Evolutionary conservation across 1,284 basidiomycete species (phyloP), one percentile per base, ranked within the genome.

Genomic region (Vanrija sp.): DNA sequence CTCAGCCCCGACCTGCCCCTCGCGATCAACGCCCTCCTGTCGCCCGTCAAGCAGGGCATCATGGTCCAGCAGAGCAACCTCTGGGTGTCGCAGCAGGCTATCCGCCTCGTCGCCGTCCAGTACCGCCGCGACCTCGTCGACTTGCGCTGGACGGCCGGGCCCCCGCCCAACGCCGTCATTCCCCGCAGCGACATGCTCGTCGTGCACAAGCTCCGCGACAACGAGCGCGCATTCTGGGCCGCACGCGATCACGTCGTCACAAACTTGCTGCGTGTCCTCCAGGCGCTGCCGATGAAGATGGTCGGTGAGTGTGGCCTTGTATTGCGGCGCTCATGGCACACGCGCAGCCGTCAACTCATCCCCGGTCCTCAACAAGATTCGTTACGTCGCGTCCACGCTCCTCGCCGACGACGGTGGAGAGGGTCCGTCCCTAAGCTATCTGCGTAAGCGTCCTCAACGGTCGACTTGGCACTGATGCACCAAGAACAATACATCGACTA

Each of bases 311-410:
- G 23, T 1, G 7, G 6, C 3, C 5, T 3, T 2, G 15, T 3
- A 7, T 3, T 38, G 46, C 25, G n/a, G 29, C 48, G 5, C 34
- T 14, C 2, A 12, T 34, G 34, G 7, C 28, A 28, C 28, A 10
- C 34, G 3, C 21, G 21, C 47, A 69, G 70, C 90, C 8, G 90
- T 89, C 46, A 92, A 91, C 69, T 88, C 88, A 12, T 85, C 87
- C 4, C 63, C 74, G 0, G 61, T 76, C 1, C 87, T 91, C n/a
- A 86, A 88, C 71, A 91, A 91, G 80, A 88, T 91, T 57, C 85
- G 89, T 51, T 91, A 90, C 70, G 88, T 91, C 21, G 89, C 90
- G 15, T 91, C 88, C 21, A 90, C 88, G 3, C 78, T 92, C 49
- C 80, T 92, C 57, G 88, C 91, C 69, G 84, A 49, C 43, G 39